phyloP scores from a whole-genome alignment of 1,139 yeast species.

The Magnusiomyces tetraspermus region DNA sequence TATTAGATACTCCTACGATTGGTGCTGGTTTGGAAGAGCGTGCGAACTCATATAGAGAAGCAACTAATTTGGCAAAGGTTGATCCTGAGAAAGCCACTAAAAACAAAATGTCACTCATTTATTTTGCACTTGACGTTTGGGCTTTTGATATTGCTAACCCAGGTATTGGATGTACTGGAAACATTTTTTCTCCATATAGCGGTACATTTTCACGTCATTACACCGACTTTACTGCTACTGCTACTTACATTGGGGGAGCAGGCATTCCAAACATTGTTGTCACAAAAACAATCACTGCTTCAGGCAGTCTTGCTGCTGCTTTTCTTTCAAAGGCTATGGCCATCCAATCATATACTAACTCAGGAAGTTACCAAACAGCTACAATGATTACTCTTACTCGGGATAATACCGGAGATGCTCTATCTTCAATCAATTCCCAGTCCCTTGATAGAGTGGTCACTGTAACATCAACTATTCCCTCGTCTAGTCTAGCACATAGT shows the following conservation, averaged over 20 bases:
- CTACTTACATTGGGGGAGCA: no score
- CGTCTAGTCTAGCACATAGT: neutral
- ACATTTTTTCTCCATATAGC: neutral
- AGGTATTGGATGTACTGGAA: conserved; percentile 11
- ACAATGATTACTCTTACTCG: neutral
- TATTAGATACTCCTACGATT: conserved; percentile 27
- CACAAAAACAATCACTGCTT: no score
- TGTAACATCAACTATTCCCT: neutral
- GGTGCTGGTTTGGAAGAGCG: conserved; percentile 24
- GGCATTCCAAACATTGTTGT: no score
- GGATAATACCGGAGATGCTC: neutral
- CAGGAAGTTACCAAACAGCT: no score
- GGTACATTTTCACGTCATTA: no score
- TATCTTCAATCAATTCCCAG: neutral
- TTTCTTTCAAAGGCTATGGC: neutral
- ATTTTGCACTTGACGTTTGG: conserved; percentile 27
- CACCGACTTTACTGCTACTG: no score
- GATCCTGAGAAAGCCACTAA: conserved; percentile 25
- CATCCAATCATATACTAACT: no score
- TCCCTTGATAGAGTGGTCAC: neutral
- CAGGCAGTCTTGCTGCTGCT: no score
- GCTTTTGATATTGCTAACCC: conserved; percentile 15
- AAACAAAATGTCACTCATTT: conserved; percentile 23
- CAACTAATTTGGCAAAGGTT: conserved; percentile 24
- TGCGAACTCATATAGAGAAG: conserved; percentile 25